phyloP scores from a whole-genome alignment of 2,329 filamentous ascomycete genomes.

The Fusarium ambrosium region DNA sequence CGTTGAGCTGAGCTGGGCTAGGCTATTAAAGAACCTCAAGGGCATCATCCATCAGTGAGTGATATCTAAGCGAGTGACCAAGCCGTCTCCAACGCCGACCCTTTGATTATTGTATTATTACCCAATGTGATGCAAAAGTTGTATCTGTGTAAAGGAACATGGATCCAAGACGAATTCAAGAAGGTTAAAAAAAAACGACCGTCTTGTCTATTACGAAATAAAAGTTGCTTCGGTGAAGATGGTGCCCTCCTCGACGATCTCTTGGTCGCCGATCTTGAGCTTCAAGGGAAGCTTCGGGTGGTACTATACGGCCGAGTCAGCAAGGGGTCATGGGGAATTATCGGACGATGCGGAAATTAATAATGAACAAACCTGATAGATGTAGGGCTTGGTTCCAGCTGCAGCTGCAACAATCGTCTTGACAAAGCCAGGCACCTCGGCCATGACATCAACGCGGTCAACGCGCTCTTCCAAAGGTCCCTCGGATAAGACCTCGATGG shows the following conservation, averaged over 20 bases:
- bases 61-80: conserved; percentile 49
- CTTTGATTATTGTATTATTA: conserved; percentile 48
- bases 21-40: conserved; percentile 30
- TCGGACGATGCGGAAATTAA: neutral
- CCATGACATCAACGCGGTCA: conserved; percentile 93
- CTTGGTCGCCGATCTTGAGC: conserved; percentile 85
- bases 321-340: conserved; percentile 22
- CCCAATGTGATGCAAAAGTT: conserved; percentile 45
- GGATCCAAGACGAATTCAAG: conserved; percentile 9
- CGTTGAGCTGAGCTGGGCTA: conserved; percentile 7
- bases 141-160: conserved; percentile 32
- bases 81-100: conserved; percentile 50
- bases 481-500: conserved; percentile 77
- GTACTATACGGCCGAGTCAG: conserved; percentile 67
- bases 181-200: conserved; percentile 2
- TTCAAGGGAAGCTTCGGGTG: conserved; percentile 79
- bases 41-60: conserved; percentile 32
- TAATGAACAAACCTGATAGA: conserved; percentile 81
- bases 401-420: conserved; percentile 92
- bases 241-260: conserved; percentile 81
- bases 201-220: conserved; percentile 72
- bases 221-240: conserved; percentile 96
- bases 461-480: conserved; percentile 76
- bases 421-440: conserved; percentile 93
- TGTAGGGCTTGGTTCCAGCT: conserved; percentile 94